Base-by-base conservation (phyloP, 2,329 filamentous ascomycete genomes). In the Diplodia scrobiculata region DNA sequence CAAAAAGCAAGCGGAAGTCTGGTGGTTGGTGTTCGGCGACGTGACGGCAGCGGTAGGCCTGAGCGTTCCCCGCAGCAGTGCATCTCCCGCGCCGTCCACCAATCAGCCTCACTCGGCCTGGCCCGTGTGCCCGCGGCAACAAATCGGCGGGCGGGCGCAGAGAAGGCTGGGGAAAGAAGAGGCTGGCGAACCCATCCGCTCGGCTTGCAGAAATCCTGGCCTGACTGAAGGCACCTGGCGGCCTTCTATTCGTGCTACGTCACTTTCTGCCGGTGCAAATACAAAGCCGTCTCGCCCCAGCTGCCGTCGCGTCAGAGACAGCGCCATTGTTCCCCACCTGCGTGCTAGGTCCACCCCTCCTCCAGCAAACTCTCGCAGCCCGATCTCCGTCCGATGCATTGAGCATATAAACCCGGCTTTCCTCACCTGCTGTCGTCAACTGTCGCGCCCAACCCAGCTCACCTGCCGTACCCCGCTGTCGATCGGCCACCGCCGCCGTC, bases 171-270 rank as follows among this genome's bases (percentile, higher is more conserved):
- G 25, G 25, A 25, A 25, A 25, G 25, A 25, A 25, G 25, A 25
- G 25, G 25, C 25, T 25, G 25, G 25, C 25, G 25, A 25, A 25
- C 25, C 38, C 25, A 19, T 38, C 34, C 11, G 41, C 10, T 21
- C 55, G 38, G 11, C 19, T 25, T 50, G 45, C 58, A 62, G 29
- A 62, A 62, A 50, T 36, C 58, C 25, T 50, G 58, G 9, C 45
- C 17, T 29, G 14, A 21, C 14, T 13, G 34, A 3, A 3, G 34
- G 34, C 34, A 36, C 38, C 55, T 48, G 38, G 55, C 38, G 11
- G 55, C 55, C 58, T 51, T 27, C 50, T 50, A 50, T 50, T 50
- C 50, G 58, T 25, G 45, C 58, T 50, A 64, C 60, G 50, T 64
- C 60, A 54, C 60, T 25, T 11, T 10, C 36, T 25, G 29, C 29